Evolutionary conservation across 305 asterid species (phyloP), one percentile per base, ranked within the genome.

Genomic region (Fraxinus velutina): DNA sequence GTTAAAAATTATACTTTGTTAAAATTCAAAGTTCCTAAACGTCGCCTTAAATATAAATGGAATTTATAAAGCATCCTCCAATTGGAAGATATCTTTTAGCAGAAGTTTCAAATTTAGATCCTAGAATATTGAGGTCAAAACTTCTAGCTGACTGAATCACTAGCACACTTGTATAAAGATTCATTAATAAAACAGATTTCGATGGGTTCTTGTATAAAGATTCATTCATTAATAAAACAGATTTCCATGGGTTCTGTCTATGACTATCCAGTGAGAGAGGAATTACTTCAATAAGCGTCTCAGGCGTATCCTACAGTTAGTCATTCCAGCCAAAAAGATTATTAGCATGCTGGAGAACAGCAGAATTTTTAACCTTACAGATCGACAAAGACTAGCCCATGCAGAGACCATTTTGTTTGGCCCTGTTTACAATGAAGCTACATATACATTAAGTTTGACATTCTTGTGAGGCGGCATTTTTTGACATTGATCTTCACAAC

Each of bases 1-100:
- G 81, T 87, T 27, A 86, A 86, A 77, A 21, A n/a, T 19, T 60
- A 24, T n/a, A 52, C n/a, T 60, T 60, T 6, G 70, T 21, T 60
- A 21, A 8, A 10, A 21, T 62, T 60, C 47, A 0, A 60, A 29
- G 3, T 77, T 66, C 64, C 9, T 12, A 36, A 64, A 33, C 27
- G 10, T 42, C 13, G 0, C 33, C 24, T 5, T 6, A 1, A 66
- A 30, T 12, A 71, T 55, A 24, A 19, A 44, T 66, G 6, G 74
- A 57, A 24, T 57, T 60, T 55, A 55, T 62, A 19, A 62, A 62
- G 13, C 30, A 2, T 62, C 71, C 64, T 5, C 24, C 64, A 22
- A 62, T 62, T 62, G 71, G 15, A 19, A 62, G 71, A 22, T 62
- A 62, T 22, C 72, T 8, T 62, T 62, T 24, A 22, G 32, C 32